A percentile compares a stretch with the other conserved stretches of the same genome.
phyloP scores from a whole-genome alignment of 805 yeast genomes.

The Metahyphopichia silvanorum region DNA sequence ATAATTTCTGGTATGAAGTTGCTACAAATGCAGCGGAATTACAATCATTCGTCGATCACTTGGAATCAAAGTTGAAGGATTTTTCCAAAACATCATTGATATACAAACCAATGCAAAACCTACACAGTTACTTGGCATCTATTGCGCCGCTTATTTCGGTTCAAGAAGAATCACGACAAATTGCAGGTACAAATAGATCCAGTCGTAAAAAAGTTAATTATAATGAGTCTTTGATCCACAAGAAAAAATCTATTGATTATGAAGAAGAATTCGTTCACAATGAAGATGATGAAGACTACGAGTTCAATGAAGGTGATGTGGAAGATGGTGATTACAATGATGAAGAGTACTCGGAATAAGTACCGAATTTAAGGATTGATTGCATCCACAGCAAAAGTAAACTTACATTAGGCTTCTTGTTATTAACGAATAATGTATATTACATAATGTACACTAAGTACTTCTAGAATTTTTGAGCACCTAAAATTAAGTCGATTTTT shows the following conservation, averaged over 20 bases:
- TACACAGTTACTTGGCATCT: slow-evolving; percentile 26
- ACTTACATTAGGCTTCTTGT: not conserved
- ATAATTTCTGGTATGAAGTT: slow-evolving; percentile 31
- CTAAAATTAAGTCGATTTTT: slow-evolving; percentile 72
- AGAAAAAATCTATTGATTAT: slow-evolving; percentile 9
- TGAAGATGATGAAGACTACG: slow-evolving; percentile 10
- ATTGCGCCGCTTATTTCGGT: slow-evolving; percentile 24
- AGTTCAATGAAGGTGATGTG: slow-evolving; percentile 17
- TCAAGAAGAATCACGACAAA: slow-evolving; percentile 16
- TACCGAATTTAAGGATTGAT: not conserved
- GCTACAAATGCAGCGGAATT: slow-evolving; percentile 30
- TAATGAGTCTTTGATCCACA: slow-evolving; percentile 10
- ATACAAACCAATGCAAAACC: slow-evolving; percentile 23
- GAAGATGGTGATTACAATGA: slow-evolving; percentile 3
- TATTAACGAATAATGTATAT: not conserved
- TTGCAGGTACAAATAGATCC: slow-evolving; percentile 7
- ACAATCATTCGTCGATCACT: slow-evolving; percentile 18
- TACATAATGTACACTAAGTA: slow-evolving; percentile 1
- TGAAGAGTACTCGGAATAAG: slow-evolving; percentile 13
- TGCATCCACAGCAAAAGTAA: not conserved
- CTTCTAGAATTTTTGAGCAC: slow-evolving; percentile 44
- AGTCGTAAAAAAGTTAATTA: slow-evolving; percentile 19
- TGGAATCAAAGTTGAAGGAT: slow-evolving; percentile 15
- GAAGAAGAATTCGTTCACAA: slow-evolving; percentile 18
- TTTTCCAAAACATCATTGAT: slow-evolving; percentile 16